These are phyloP conservation scores for Kickxella alabastrina DNA, from an alignment of 192 early-diverging fungal genomes.

Conservation along the genomic window DNA sequence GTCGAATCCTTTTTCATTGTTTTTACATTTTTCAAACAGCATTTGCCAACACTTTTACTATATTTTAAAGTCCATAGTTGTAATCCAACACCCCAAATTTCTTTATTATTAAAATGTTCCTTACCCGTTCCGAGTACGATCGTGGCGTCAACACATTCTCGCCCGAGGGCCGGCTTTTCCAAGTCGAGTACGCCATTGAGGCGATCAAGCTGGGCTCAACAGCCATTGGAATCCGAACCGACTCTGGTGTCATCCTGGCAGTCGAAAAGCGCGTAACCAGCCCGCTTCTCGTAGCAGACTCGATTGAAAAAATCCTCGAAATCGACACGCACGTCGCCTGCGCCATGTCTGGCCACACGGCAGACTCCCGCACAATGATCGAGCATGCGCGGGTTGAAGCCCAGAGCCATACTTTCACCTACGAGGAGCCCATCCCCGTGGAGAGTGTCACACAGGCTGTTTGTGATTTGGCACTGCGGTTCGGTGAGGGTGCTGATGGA, in stretches of 20 bases:
- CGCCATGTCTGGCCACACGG: slow-evolving; percentile 95
- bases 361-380: slow-evolving; percentile 97
- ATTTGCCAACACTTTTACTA: not conserved
- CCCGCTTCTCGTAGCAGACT: slow-evolving; percentile 83
- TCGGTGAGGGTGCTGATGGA: slow-evolving; percentile 94
- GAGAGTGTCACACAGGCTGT: slow-evolving; percentile 97
- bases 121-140: slow-evolving; percentile 91
- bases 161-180: slow-evolving; percentile 98
- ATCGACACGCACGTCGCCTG: slow-evolving; percentile 94
- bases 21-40: not conserved
- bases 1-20: not conserved
- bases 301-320: slow-evolving; percentile 98
- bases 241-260: slow-evolving; percentile 86
- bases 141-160: slow-evolving; percentile 99
- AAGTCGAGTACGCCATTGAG: slow-evolving; percentile 99
- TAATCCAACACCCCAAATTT: too few relatives aligned
- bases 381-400: slow-evolving; percentile 96
- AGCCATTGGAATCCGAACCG: slow-evolving; percentile 96
- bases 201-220: slow-evolving; percentile 99
- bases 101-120: slow-evolving; percentile 48
- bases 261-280: slow-evolving; percentile 98
- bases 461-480: slow-evolving; percentile 95
- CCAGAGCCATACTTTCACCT: slow-evolving; percentile 96
- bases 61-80: not conserved
- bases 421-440: slow-evolving; percentile 92